Evolutionary conservation across 768 basidiomycete genomes (phyloP), one percentile per base, ranked within the genome.

Genomic region (Russula griseocarnosa): DNA sequence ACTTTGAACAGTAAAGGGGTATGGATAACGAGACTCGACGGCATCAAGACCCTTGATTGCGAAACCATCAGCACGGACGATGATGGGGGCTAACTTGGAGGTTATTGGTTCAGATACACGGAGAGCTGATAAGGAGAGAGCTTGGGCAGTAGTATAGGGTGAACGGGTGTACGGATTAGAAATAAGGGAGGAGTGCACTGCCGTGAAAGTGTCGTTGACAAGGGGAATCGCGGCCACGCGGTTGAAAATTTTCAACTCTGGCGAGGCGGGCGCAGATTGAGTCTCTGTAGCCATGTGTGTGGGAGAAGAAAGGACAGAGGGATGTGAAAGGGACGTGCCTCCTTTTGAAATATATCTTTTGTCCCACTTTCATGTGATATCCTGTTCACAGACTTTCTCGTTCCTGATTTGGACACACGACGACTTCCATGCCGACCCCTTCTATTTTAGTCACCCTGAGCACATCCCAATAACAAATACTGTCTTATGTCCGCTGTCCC

Each of bases 41-140:
- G 73, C 84, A 71, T 92, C 89, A 44, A 90, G 79, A 32, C 84
- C 87, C 77, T 83, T 86, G 80, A 90, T 88, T 32, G 87, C 90
- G 58, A 76, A 76, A n/a, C 75, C 82, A 67, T 92, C 84, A 2
- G 82, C 87, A 53, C 81, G 79, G 59, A 78, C 75, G 68, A 91
- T 82, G 38, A 89, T 71, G 9, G 90, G 88, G 0, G 85, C 86
- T 24, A 92, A 75, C 59, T 80, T 82, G 57, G 79, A 75, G 68
- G 88, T 86, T 50, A 91, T 62, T 5, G 90, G 88, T 69, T 83
- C 83, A 0, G 87, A 81, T 68, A 80, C 79, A 73, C 69, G 65
- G 40, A 74, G 60, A 5, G 74, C 75, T 22, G 68, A 65, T 47
- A 71, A 72, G 3, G 87, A 83, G 54, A 92, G 62, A 51, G 74